Evolutionary conservation across 345 rosid species (phyloP), one percentile per base, ranked within the genome.

Genomic region (Gossypium herbaceum): DNA sequence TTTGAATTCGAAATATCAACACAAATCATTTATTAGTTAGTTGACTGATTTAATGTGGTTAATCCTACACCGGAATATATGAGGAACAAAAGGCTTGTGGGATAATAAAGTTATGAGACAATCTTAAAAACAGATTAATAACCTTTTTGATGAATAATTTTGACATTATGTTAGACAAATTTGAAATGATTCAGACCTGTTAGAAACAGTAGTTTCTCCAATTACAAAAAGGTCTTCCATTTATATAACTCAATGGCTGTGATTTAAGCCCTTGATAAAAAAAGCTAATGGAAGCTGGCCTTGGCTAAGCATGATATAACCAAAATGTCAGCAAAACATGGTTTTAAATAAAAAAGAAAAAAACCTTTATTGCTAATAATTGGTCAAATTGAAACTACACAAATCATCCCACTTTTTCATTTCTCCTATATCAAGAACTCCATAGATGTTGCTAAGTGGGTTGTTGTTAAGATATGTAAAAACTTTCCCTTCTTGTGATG

Each of bases 381-480:
- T 64, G 72, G 77, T 67, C 73, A 73, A 76, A 70, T 3, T 22
- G 25, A 59, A 76, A 71, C 9, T 12, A 16, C 58, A 51, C 9
- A 47, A 58, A 58, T 2, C 41, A 34, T 34, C 1, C 76, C 52
- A 39, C 54, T 5, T 60, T 61, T 55, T 56, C 3, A 15, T 73
- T 68, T 67, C 73, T 71, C 79, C 39, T 17, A 44, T 22, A 68
- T 66, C 75, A 72, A 72, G 27, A 57, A 68, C 73, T 62, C 68
- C 79, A 55, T 70, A 50, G 55, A 68, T 63, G 48, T 58, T 71
- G 79, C 66, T 76, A 66, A 76, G 79, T 71, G 84, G 73, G 79
- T 64, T 76, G 76, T 56, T 71, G 78, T 4, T 69, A 65, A 13
- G 25, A 51, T 62, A 61, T 16, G 48, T n/a, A 22, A 73, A n/a